A percentile compares a stretch with the other conserved stretches of the same genome.
phyloP scores from a whole-genome alignment of 768 basidiomycete species.

The Goffeauzyma gilvescens region DNA sequence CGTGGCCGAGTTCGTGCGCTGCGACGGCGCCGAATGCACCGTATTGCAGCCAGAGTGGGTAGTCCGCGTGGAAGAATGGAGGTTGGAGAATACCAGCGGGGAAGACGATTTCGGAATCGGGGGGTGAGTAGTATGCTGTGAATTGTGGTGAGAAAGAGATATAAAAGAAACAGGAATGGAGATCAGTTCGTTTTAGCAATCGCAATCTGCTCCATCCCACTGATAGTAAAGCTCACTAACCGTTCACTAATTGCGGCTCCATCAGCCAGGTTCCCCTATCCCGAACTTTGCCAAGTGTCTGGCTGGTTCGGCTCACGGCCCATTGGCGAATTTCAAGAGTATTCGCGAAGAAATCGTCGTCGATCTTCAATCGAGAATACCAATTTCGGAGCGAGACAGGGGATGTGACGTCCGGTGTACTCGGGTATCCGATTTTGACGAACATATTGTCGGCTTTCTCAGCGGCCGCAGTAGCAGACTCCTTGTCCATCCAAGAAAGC shows the following conservation, averaged over 20 bases:
- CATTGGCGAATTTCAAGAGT: slow-evolving; percentile 36
- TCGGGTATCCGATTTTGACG: slow-evolving; percentile 83
- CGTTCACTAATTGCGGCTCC: slow-evolving; percentile 22
- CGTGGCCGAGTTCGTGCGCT: slow-evolving; percentile 52
- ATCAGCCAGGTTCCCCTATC: slow-evolving; percentile 69
- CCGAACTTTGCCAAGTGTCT: slow-evolving; percentile 48
- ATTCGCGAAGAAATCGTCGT: slow-evolving; percentile 66
- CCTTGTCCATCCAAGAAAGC: slow-evolving; percentile 80
- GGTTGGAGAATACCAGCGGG: slow-evolving; percentile 87
- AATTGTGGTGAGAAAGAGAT: too few species aligned
- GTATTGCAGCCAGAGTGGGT: slow-evolving; percentile 78
- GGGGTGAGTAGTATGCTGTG: slow-evolving; percentile 74
- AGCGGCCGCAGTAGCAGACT: slow-evolving; percentile 60
- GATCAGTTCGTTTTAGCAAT: too few species aligned
- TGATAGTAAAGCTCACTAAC: too few species aligned
- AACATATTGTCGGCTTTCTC: slow-evolving; percentile 70
- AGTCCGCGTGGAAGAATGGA: slow-evolving; percentile 68
- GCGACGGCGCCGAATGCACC: slow-evolving; percentile 86
- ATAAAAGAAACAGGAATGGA: too few species aligned
- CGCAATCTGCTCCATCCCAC: too few species aligned
- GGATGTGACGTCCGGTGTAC: slow-evolving; percentile 60
- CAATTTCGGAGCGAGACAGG: slow-evolving; percentile 52
- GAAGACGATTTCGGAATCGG: slow-evolving; percentile 76
- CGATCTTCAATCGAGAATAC: slow-evolving; percentile 48
- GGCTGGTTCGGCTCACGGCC: slow-evolving; percentile 55